These are phyloP conservation scores for Nitzschia sp. DNA, from an alignment of 108 stramenopile genomes.

Conservation along the genomic window DNA sequence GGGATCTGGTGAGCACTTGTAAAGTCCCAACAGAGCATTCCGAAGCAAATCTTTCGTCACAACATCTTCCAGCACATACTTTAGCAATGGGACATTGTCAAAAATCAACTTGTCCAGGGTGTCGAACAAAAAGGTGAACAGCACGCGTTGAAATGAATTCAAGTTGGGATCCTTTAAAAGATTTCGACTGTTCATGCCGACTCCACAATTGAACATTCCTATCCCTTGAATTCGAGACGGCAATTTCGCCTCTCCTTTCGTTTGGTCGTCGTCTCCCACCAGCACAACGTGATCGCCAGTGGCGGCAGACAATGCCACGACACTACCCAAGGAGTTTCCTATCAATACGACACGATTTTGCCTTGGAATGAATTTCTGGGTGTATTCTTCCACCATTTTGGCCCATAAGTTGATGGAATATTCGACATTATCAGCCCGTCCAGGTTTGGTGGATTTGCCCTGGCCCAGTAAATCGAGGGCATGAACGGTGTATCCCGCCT, in stretches of 20 bases:
- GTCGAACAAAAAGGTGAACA: conserved; percentile 45
- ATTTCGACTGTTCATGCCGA: conserved; percentile 66
- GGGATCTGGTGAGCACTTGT: conserved; percentile 21
- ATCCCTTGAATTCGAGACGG: conserved; percentile 37
- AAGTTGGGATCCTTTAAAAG: conserved; percentile 36
- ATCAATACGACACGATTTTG: conserved; percentile 49
- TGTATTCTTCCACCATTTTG: conserved; percentile 60
- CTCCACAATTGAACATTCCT: conserved; percentile 63
- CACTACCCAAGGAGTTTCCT: conserved; percentile 63
- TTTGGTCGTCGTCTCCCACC: not conserved
- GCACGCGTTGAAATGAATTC: conserved; percentile 23
- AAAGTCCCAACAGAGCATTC: conserved; percentile 47
- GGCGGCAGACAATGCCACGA: conserved; percentile 59
- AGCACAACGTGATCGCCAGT: conserved; percentile 45
- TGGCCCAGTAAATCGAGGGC: conserved; percentile 65
- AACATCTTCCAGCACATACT: conserved; percentile 47
- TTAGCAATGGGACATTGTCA: conserved; percentile 42
- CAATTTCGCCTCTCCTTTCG: not conserved
- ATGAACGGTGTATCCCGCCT: conserved; percentile 63
- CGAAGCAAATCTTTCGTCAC: conserved; percentile 55
- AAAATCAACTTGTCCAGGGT: conserved; percentile 52
- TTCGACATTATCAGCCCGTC: conserved; percentile 24
- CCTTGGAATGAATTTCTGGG: conserved; percentile 17
- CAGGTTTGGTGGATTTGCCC: conserved; percentile 59
- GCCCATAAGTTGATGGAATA: conserved; percentile 75